These are phyloP conservation scores for Kodamaea leandrae DNA, from an alignment of 805 yeast species.

Conservation along the genomic window DNA sequence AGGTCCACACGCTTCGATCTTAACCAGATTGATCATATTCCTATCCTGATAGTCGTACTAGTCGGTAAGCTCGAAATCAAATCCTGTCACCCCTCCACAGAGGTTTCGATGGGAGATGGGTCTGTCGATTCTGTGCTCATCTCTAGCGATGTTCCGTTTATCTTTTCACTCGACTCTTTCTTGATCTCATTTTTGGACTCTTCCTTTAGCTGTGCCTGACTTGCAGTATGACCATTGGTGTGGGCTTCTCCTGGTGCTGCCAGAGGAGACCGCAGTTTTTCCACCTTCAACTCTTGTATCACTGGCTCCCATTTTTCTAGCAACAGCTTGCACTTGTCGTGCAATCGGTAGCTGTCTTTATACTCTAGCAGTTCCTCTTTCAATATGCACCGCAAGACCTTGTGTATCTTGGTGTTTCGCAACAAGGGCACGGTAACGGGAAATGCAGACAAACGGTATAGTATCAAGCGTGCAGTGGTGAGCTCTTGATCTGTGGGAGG, in stretches of 20 bases:
- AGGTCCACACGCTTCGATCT: no score
- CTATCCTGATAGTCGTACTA: no score
- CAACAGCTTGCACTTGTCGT: conserved; percentile 42
- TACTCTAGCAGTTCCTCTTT: conserved; percentile 39
- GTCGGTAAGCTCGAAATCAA: no score
- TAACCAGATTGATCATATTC: no score
- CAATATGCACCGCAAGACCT: conserved; percentile 49
- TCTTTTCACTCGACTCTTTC: no score
- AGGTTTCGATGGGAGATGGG: not conserved
- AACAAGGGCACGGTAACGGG: conserved; percentile 41
- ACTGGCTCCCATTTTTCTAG: conserved; percentile 40
- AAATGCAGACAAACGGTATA: conserved; percentile 42
- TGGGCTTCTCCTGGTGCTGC: not conserved
- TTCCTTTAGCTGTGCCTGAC: no score
- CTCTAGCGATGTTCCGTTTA: no score
- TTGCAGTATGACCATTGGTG: not conserved
- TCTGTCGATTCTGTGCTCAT: no score
- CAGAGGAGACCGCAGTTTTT: conserved; percentile 17
- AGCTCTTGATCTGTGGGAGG: conserved; percentile 47
- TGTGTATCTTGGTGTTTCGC: conserved; percentile 47
- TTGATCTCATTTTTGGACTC: no score
- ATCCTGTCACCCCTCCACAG: not conserved
- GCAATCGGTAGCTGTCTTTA: conserved; percentile 45
- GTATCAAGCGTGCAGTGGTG: conserved; percentile 37
- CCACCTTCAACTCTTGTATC: conserved; percentile 36